phyloP scores from a whole-genome alignment of 805 yeast genomes.

The Kodamaea neixiangensis region DNA sequence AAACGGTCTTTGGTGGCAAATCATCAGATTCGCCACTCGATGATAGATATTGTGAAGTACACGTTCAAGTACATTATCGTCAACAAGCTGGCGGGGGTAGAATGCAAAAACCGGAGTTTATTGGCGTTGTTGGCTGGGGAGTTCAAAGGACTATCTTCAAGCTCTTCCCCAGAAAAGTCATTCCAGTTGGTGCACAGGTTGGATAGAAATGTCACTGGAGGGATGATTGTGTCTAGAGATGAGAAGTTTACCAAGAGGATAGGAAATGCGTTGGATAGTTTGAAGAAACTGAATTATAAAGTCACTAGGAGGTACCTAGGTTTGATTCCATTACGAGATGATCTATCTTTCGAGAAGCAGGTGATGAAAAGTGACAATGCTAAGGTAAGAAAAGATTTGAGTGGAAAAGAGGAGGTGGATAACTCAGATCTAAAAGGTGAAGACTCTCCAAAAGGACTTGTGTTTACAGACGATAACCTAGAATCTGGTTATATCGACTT shows the following conservation, averaged over 20 bases:
- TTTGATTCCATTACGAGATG: slow-evolving; percentile 9
- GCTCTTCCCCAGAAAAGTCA: slow-evolving; percentile 8
- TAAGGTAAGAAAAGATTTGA: background rate
- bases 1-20: background rate
- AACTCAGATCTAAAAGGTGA: background rate
- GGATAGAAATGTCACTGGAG: slow-evolving; percentile 28
- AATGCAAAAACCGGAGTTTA: slow-evolving; percentile 13
- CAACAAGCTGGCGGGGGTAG: slow-evolving; percentile 25
- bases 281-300: background rate
- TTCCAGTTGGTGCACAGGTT: slow-evolving; percentile 22
- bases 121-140: slow-evolving; percentile 16
- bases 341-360: slow-evolving; percentile 1
- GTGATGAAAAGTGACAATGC: background rate
- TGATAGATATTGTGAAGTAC: slow-evolving; percentile 16
- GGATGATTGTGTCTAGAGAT: slow-evolving; percentile 22
- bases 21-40: background rate
- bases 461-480: slow-evolving; percentile 10
- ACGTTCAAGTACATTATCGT: slow-evolving; percentile 21
- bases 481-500: slow-evolving; percentile 15
- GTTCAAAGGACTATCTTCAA: slow-evolving; percentile 13
- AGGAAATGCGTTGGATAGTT: slow-evolving; percentile 10
- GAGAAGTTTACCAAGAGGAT: slow-evolving; percentile 17
- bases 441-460: slow-evolving; percentile 9
- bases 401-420: background rate
- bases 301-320: slow-evolving; percentile 23